Evolutionary conservation across 352 stramenopile genomes (phyloP), one percentile per base, ranked within the genome.

Genomic region (Peronospora farinosa): DNA sequence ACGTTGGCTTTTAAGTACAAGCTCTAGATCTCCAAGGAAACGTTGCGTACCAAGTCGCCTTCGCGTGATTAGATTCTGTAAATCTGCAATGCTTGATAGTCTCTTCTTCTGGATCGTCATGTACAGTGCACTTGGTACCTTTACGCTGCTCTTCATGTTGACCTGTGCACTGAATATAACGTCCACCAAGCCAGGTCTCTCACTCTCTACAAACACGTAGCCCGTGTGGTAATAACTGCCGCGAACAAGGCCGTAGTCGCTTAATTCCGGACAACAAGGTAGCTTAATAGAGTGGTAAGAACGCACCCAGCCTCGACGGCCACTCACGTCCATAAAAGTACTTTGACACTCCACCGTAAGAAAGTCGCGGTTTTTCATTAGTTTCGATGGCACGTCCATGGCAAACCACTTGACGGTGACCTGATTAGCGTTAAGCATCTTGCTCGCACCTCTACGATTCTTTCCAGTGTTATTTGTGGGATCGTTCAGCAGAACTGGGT

Each of bases 301-400:
- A 0, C 76, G 78, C 21, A 85, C 78, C 76, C 76, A 90, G 11
- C 78, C 78, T 5, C 73, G 65, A 21, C 69, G 70, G 13, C 74
- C 74, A 37, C 67, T 84, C 5, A 69, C 65, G 48, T 88, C 76
- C 13, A 67, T 52, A 47, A 88, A 88, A 8, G 71, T 69, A 60
- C 83, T 79, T 50, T 90, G 79, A 51, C 77, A 90, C 57, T 90
- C 79, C 31, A 90, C 67, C 8, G 72, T 81, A 43, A 84, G 56
- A 42, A 84, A 87, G 47, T 88, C 78, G 15, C 78, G 74, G 58
- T 84, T 72, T 58, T 78, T 80, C 41, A 86, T 64, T 11, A 90
- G 46, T 41, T 72, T 69, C 37, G 74, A 84, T 25, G 74, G 66
- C 45, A 79, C 63, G 21, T 82, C 67, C 19, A 65, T 54, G 16